Conservation (phyloP, 306 rosid genomes). For the Cucurbita pepo region DNA sequence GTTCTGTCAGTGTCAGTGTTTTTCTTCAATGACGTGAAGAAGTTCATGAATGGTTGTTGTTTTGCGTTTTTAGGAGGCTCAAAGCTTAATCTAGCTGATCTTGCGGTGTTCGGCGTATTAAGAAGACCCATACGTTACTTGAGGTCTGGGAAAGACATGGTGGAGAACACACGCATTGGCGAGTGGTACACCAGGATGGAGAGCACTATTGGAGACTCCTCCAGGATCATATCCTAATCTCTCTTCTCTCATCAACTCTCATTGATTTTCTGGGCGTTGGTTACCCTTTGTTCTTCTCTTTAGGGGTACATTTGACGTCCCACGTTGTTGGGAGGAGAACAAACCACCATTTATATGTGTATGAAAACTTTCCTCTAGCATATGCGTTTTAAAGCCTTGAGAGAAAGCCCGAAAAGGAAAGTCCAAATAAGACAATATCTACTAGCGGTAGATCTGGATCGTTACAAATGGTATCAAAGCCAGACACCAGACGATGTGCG, state of each 20-base stretch:
- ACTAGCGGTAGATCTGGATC: too few relatives aligned
- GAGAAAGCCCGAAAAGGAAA: too few relatives aligned
- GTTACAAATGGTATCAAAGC: too few relatives aligned
- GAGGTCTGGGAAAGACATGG: slow-evolving; percentile 90
- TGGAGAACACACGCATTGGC: slow-evolving; percentile 78
- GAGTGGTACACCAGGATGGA: slow-evolving; percentile 97
- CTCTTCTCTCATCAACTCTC: not conserved
- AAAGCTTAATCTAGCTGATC: slow-evolving; percentile 43
- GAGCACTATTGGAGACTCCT: slow-evolving; percentile 48
- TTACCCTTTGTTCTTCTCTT: not conserved
- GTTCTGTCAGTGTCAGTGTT: too few relatives aligned
- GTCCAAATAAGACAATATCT: too few relatives aligned
- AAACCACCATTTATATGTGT: too few relatives aligned
- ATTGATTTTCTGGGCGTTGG: not conserved
- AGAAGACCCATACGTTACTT: slow-evolving; percentile 74
- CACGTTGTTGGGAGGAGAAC: too few relatives aligned
- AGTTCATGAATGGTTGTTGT: not conserved
- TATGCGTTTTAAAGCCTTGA: too few relatives aligned
- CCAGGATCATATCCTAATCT: slow-evolving; percentile 35
- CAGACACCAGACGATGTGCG: too few relatives aligned
- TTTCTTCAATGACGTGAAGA: not conserved
- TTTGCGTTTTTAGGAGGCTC: slow-evolving; percentile 29
- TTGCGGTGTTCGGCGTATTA: slow-evolving; percentile 55
- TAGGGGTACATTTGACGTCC: not conserved
- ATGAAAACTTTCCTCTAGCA: too few relatives aligned